phyloP scores from a whole-genome alignment of 2,329 filamentous ascomycete species.

The Curvularia lunata region DNA sequence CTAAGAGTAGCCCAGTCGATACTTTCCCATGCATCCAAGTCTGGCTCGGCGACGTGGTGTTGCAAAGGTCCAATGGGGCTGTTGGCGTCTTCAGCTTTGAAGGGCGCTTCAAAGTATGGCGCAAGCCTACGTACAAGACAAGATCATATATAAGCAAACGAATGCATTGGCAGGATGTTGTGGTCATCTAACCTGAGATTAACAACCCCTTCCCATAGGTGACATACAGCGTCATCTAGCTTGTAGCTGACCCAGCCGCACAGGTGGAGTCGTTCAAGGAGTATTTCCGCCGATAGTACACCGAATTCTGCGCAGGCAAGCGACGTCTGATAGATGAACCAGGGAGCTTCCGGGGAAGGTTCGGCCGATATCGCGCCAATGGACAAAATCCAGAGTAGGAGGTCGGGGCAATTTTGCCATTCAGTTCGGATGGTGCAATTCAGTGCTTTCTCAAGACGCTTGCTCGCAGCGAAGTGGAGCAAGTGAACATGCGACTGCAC shows the following conservation, averaged over 20 bases:
- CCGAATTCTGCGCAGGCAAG: conserved; percentile 43
- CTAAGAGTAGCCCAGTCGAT: conserved; percentile 39
- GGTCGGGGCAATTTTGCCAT: conserved; percentile 43
- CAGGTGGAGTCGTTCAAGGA: conserved; percentile 40
- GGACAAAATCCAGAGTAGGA: conserved; percentile 48
- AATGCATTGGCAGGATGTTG: conserved; percentile 32
- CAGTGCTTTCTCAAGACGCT: conserved; percentile 44
- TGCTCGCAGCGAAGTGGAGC: conserved; percentile 43
- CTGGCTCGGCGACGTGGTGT: conserved; percentile 34
- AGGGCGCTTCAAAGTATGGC: conserved; percentile 30
- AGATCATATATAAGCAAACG: conserved; percentile 43
- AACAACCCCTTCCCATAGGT: conserved; percentile 42
- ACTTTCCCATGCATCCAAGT: conserved; percentile 42
- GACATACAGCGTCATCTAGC: conserved; percentile 39
- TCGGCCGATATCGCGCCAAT: conserved; percentile 47
- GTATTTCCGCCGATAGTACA: conserved; percentile 30
- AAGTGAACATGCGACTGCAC: conserved; percentile 32
- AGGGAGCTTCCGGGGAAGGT: conserved; percentile 37
- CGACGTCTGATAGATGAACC: conserved; percentile 45
- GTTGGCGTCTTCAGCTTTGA: conserved; percentile 24
- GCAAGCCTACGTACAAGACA: conserved; percentile 37
- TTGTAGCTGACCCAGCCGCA: conserved; percentile 50
- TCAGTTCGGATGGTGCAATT: conserved; percentile 41
- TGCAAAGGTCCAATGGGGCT: conserved; percentile 41
- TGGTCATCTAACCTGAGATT: conserved; percentile 47